These are phyloP conservation scores for Trichosanthes cucumerina DNA, from an alignment of 306 rosid species.

Conservation along the genomic window DNA sequence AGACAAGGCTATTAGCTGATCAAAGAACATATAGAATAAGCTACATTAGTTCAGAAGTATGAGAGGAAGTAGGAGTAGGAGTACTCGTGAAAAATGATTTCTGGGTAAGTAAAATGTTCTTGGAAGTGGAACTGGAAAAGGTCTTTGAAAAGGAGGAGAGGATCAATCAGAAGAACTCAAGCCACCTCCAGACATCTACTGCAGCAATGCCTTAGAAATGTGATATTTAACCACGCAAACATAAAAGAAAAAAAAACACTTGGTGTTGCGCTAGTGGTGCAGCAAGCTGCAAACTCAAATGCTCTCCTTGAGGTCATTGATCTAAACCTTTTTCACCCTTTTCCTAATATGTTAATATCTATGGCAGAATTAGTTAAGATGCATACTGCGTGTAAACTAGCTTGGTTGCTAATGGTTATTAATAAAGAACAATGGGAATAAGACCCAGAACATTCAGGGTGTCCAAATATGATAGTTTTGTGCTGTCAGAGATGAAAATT, in stretches of 20 bases:
- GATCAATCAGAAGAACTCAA: not conserved
- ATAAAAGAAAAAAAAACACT: not conserved
- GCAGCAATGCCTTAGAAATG: not conserved
- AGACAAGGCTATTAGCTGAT: not conserved
- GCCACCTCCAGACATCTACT: not conserved
- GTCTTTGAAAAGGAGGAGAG: not conserved
- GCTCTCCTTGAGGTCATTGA: not conserved
- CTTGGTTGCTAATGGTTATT: not conserved
- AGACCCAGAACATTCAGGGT: not conserved
- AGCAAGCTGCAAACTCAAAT: not conserved
- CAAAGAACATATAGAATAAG: not conserved
- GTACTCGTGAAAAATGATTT: not conserved
- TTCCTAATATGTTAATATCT: not conserved
- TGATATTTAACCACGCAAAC: not conserved
- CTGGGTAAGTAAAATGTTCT: not conserved
- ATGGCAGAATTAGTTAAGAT: not conserved
- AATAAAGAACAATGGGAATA: not conserved
- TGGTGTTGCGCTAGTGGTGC: not conserved
- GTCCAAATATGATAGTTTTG: not conserved
- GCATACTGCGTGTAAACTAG: not conserved
- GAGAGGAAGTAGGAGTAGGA: not conserved
- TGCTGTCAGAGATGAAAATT: not conserved
- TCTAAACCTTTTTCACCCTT: not conserved
- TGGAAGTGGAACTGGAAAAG: not conserved
- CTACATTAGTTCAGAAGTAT: not conserved